phyloP scores from a whole-genome alignment of 169 alveolate genomes.

The Babesia divergens region DNA sequence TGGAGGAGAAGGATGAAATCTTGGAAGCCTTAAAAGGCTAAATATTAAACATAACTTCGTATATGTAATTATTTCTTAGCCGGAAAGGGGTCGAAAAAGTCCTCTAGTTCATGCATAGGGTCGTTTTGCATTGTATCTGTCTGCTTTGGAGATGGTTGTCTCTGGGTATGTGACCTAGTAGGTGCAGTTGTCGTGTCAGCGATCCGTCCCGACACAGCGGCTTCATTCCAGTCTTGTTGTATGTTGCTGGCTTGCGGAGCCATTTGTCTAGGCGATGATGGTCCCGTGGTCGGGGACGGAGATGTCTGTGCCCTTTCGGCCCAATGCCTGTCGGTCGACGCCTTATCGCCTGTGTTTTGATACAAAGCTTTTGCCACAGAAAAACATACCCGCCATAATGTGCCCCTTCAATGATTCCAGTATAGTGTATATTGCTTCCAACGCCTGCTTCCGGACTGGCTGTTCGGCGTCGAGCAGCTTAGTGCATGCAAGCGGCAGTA shows the following conservation, averaged over 20 bases:
- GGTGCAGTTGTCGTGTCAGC: too few species aligned
- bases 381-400: constrained; percentile 11
- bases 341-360: neutral
- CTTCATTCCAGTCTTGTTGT: too few species aligned
- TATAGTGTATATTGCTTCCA: constrained; percentile 62
- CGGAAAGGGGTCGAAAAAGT: constrained; percentile 35
- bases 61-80: constrained; percentile 11
- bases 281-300: neutral
- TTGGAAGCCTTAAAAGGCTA: constrained; percentile 43
- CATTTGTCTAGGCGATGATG: neutral
- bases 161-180: too few species aligned
- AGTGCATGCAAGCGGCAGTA: constrained; percentile 67
- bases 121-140: too few species aligned
- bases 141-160: too few species aligned
- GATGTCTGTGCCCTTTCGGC: neutral
- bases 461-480: constrained; percentile 60
- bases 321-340: neutral
- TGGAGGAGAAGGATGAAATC: constrained; percentile 68
- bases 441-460: constrained; percentile 45
- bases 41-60: neutral
- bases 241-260: neutral
- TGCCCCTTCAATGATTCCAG: constrained; percentile 48
- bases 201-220: too few species aligned
- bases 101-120: constrained; percentile 1
- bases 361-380: neutral